Conservation (phyloP, 116 monocot genomes). For the Phalaenopsis hybrid region DNA sequence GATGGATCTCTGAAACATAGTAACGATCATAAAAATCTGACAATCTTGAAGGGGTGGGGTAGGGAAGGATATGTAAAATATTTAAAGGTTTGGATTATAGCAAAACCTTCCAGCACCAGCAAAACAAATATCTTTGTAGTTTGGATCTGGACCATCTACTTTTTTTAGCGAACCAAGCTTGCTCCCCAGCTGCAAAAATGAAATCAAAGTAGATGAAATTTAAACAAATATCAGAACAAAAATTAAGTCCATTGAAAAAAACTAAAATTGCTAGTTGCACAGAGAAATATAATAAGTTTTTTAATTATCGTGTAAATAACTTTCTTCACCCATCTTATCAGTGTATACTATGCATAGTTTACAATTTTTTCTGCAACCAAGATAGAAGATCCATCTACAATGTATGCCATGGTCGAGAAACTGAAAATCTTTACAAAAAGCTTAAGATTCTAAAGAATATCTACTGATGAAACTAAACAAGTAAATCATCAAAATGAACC, state of each 20-base stretch:
- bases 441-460: background rate
- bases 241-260: background rate
- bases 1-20: conserved; percentile 26
- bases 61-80: background rate
- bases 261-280: background rate
- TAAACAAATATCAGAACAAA: background rate
- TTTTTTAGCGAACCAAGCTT: conserved; percentile 29
- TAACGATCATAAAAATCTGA: background rate
- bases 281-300: background rate
- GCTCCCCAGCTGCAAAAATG: conserved; percentile 15
- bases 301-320: background rate
- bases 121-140: conserved; percentile 46
- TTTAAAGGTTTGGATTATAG: background rate
- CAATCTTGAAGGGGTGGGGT: background rate
- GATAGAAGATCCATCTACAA: background rate
- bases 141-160: conserved; percentile 42
- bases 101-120: conserved; percentile 38
- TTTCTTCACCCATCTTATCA: background rate
- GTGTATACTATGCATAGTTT: background rate
- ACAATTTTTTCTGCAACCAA: background rate
- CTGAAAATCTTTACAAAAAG: background rate
- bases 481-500: background rate
- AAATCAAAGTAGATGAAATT: too few relatives aligned
- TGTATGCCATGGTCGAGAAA: background rate
- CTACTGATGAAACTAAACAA: background rate